phyloP scores from a whole-genome alignment of 306 rosid species.

The Medicago truncatula region DNA sequence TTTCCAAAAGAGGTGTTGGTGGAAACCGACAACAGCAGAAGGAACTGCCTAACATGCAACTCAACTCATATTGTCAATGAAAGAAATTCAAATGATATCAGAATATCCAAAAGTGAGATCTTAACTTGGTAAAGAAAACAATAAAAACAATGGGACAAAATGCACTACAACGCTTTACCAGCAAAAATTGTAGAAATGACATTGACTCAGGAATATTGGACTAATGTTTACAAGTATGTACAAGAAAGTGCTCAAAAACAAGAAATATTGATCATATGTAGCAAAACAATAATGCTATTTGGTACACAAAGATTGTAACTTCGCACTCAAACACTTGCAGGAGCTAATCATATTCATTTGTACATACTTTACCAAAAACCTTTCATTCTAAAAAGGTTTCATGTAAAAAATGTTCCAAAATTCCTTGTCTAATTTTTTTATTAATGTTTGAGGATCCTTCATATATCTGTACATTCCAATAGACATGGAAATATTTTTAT shows the following conservation, averaged over 20 bases:
- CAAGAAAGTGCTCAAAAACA: conserved; percentile 3
- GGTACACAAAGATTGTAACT: neutral
- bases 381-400: neutral
- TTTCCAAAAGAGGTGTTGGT: no score
- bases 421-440: neutral
- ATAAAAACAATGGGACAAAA: neutral
- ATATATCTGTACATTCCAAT: neutral
- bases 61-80: no score
- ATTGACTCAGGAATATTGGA: conserved; percentile 14
- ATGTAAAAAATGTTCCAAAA: neutral
- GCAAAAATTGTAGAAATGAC: conserved; percentile 1
- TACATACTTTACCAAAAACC: neutral
- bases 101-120: conserved; percentile 5
- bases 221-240: neutral
- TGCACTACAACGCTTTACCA: conserved; percentile 2
- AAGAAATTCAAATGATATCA: conserved; percentile 23
- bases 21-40: no score
- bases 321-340: conserved; percentile 10
- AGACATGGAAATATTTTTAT: neutral
- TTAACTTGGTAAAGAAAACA: conserved; percentile 23
- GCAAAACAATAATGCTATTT: neutral
- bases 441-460: neutral
- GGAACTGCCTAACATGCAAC: no score
- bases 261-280: neutral
- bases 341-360: neutral